These are phyloP conservation scores for Cochlearia excelsa DNA, from an alignment of 345 rosid species.

Conservation along the genomic window DNA sequence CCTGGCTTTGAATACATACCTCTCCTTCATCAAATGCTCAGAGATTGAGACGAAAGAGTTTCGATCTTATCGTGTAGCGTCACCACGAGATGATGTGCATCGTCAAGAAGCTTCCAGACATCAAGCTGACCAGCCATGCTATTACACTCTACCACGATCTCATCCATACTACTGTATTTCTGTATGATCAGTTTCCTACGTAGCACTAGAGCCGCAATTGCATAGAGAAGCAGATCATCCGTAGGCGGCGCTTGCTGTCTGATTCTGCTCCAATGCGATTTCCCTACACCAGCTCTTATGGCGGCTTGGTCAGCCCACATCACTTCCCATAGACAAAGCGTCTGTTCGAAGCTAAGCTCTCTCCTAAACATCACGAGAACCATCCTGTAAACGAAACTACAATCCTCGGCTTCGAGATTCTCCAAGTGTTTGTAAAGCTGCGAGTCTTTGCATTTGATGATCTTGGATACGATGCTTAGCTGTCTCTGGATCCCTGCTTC, in stretches of 20 bases:
- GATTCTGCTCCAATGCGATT: conserved; percentile 88
- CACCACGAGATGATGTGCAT: conserved; percentile 88
- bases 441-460: conserved; percentile 86
- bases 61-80: conserved; percentile 84
- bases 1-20: conserved; percentile 23
- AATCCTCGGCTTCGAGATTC: conserved; percentile 93
- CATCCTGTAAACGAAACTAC: conserved; percentile 98
- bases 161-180: conserved; percentile 96
- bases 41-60: conserved; percentile 36
- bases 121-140: conserved; percentile 96
- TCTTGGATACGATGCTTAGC: conserved; percentile 79
- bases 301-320: conserved; percentile 99
- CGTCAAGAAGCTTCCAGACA: conserved; percentile 94
- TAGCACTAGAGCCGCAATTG: conserved; percentile 89
- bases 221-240: conserved; percentile 85
- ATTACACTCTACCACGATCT: conserved; percentile 92
- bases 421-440: conserved; percentile 86
- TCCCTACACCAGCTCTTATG: conserved; percentile 88
- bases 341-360: conserved; percentile 89
- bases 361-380: conserved; percentile 91
- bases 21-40: conserved; percentile 29
- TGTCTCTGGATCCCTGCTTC: conserved; percentile 94
- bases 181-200: conserved; percentile 89
- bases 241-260: conserved; percentile 92
- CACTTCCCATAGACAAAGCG: conserved; percentile 95